A percentile compares a stretch with the other conserved stretches of the same genome.
phyloP scores from a whole-genome alignment of 2,329 filamentous ascomycete genomes.

The Aspergillus neoniger region DNA sequence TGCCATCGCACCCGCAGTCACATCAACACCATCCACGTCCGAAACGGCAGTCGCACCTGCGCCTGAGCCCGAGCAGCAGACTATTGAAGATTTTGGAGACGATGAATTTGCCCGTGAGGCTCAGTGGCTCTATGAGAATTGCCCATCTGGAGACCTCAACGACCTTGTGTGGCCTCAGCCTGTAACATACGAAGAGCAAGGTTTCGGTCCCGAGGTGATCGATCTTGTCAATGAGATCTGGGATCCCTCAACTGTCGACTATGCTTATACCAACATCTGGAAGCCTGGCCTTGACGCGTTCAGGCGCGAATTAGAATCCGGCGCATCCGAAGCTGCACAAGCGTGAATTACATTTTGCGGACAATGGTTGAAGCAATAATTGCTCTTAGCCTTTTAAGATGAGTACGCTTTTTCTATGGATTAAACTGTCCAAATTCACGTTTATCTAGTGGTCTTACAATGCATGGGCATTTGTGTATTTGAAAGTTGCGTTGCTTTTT shows the following conservation, averaged over 20 bases:
- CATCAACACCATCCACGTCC: background rate
- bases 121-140: slow-evolving; percentile 29
- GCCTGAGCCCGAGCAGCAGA: slow-evolving; percentile 1
- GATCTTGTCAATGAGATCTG: slow-evolving; percentile 19
- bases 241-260: slow-evolving; percentile 21
- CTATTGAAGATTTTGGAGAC: slow-evolving; percentile 22
- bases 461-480: slow-evolving; percentile 4
- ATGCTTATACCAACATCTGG: slow-evolving; percentile 17
- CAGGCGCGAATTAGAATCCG: slow-evolving; percentile 6
- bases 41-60: background rate
- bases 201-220: slow-evolving; percentile 14
- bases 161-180: slow-evolving; percentile 26
- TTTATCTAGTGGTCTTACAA: background rate
- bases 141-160: slow-evolving; percentile 27
- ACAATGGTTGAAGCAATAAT: background rate
- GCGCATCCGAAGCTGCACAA: background rate
- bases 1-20: background rate
- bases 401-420: background rate
- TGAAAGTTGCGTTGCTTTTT: background rate
- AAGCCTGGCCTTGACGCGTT: slow-evolving; percentile 21
- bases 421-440: background rate
- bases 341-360: background rate
- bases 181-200: slow-evolving; percentile 21
- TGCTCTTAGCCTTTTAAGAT: background rate
- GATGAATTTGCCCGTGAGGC: slow-evolving; percentile 29